Base-by-base conservation (phyloP, 148 eudicot species). In the Suaeda aralocaspica region DNA sequence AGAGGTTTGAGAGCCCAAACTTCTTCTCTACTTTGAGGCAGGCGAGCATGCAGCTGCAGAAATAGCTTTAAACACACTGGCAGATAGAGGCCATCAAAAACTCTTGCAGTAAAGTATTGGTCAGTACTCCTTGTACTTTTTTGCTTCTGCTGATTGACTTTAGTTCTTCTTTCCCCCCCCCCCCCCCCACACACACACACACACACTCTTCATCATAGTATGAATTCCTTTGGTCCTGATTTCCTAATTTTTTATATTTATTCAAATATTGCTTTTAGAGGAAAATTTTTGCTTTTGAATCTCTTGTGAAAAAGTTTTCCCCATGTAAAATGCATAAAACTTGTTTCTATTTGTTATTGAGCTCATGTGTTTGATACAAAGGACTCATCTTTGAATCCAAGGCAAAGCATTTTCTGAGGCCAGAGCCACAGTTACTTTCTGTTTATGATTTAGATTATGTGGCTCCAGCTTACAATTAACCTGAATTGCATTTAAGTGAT, bases 11-110 rank as follows among this genome's bases (percentile, higher is more conserved):
- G 65, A 80, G 88, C 65, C 83, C 84, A 21, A 28, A 64, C 52
- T 84, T 82, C 72, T 87, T 79, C 68, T 59, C 79, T 67, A 84
- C 83, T 6, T 72, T 82, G 49, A 79, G 87, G 66, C 84, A 78
- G 71, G 91, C 91, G 88, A 84, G 70, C 81, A 82, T 80, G 84
- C 91, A 31, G 91, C 91, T 66, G 91, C 91, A 26, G 84, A 87
- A 77, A 78, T 84, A 46, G 91, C 91, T 64, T 64, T 87, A 58
- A 81, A 72, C 71, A 80, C 82, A 29, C 71, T 84, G 50, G 82
- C 88, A 36, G 67, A 72, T 21, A 75, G 85, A 68, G 88, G 84
- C 88, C 88, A 49, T 85, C 88, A 14, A 82, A 74, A 70, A 69
- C 77, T 25, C 84, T 85, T 64, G 88, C 85, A 42, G 82, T 66